A percentile compares a stretch with the other conserved stretches of the same genome.
Conservation (phyloP, 2,329 filamentous ascomycete species). For the Fusarium sp. region DNA sequence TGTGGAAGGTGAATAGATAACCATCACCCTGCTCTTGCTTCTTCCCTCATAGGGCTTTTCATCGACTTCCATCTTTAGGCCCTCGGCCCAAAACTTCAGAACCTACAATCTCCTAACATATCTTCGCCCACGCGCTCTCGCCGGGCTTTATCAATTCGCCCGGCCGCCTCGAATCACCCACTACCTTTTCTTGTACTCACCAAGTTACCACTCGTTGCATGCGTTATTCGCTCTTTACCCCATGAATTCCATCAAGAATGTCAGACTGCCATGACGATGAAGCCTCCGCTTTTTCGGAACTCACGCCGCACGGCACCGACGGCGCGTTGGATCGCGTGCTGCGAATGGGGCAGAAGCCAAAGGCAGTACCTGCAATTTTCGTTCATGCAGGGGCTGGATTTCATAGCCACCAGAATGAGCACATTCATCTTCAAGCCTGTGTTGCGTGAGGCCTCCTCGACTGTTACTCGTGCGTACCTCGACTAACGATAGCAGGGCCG, state of each 20-base stretch:
- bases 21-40: neutral
- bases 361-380: conserved; percentile 79
- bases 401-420: conserved; percentile 89
- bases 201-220: conserved; percentile 1
- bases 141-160: neutral
- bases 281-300: conserved; percentile 58
- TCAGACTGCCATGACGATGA: conserved; percentile 45
- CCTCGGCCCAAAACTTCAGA: neutral
- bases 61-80: neutral
- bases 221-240: conserved; percentile 6
- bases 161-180: neutral
- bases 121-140: neutral
- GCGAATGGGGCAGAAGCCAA: conserved; percentile 50
- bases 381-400: conserved; percentile 96
- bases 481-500: conserved; percentile 70
- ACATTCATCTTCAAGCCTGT: conserved; percentile 86
- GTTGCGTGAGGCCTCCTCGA: conserved; percentile 74
- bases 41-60: neutral
- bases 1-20: neutral
- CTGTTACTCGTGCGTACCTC: neutral
- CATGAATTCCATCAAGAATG: conserved; percentile 48
- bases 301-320: conserved; percentile 59
- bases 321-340: conserved; percentile 56
- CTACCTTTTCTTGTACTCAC: neutral
- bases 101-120: conserved; percentile 15